These are phyloP conservation scores for Elongisporangium undulatum DNA, from an alignment of 352 stramenopile species.

Conservation along the genomic window DNA sequence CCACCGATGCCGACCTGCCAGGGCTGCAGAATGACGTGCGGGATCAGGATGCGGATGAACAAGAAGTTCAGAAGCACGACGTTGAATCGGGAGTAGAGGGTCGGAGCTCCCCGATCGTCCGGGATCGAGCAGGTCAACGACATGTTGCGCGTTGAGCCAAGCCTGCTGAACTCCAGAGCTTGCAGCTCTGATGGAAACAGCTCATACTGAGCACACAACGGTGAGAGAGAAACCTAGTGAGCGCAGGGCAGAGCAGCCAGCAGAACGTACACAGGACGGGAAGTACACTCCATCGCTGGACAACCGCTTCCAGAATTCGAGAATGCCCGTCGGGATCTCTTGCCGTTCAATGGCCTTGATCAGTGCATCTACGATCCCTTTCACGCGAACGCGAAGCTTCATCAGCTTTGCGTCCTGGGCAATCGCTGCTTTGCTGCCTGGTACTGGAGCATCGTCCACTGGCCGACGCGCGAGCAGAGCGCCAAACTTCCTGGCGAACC, in stretches of 20 bases:
- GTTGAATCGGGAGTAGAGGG: constrained; percentile 30
- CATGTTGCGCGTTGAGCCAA: constrained; percentile 33
- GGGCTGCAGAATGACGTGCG: constrained; percentile 47
- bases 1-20: constrained; percentile 38
- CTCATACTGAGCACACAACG: constrained; percentile 29
- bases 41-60: constrained; percentile 51
- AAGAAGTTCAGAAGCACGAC: constrained; percentile 65
- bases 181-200: constrained; percentile 38
- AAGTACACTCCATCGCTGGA: constrained; percentile 64
- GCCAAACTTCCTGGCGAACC: constrained; percentile 46
- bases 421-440: not conserved
- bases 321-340: constrained; percentile 45
- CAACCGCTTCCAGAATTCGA: constrained; percentile 54
- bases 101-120: not conserved
- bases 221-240: constrained; percentile 8
- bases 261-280: constrained; percentile 33
- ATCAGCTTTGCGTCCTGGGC: constrained; percentile 20
- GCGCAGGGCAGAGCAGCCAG: not conserved
- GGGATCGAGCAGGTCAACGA: not conserved
- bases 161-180: constrained; percentile 44
- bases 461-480: constrained; percentile 24
- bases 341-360: constrained; percentile 40
- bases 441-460: not conserved
- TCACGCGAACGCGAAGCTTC: constrained; percentile 59
- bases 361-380: constrained; percentile 45